Evolutionary conservation across 1,284 basidiomycete genomes (phyloP), one percentile per base, ranked within the genome.

Genomic region (Mycena citricolor): DNA sequence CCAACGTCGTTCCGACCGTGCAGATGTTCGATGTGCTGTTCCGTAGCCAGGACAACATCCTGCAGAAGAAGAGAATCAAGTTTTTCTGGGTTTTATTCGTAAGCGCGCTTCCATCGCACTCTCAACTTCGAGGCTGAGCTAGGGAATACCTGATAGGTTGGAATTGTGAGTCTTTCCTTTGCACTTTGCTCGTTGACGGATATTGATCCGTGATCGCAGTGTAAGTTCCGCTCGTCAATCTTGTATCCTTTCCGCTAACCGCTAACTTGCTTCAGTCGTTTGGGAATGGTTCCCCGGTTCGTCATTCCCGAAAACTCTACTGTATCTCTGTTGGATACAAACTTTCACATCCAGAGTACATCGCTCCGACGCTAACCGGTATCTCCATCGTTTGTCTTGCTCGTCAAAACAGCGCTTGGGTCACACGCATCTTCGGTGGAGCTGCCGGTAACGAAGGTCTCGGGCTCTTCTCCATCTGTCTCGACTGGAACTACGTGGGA

Each of bases 381-480:
- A 68, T 76, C 57, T 81, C 74, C 32, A 70, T 81, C 53, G 75
- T 82, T 66, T 80, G 77, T 60, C 60, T 81, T 28, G 73, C 76
- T 4, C 66, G 77, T 53, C 64, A 67, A 49, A 60, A 77, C 36
- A 74, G 69, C 52, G 57, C 75, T 20, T 77, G 77, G 67, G 19
- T 49, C 38, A 44, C 25, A n/a, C 47, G 67, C 13, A 49, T 49
- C 29, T 49, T 49, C 24, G 47, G 47, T 49, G 69, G 69, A 19
- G 68, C 69, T 26, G 67, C 68, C 39, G 69, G 69, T 29, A 71
- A 71, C 38, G 69, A 71, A 58, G 73, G 73, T 1, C 42, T 75
- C 17, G 76, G 77, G 2, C 59, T 73, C 17, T 74, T 78, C 48
- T 66, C 74, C 4, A 42, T 77, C 8, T 77, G 66, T 44, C 62